Conservation (phyloP, 257 asterid genomes). For the Ophiorrhiza pumila region DNA sequence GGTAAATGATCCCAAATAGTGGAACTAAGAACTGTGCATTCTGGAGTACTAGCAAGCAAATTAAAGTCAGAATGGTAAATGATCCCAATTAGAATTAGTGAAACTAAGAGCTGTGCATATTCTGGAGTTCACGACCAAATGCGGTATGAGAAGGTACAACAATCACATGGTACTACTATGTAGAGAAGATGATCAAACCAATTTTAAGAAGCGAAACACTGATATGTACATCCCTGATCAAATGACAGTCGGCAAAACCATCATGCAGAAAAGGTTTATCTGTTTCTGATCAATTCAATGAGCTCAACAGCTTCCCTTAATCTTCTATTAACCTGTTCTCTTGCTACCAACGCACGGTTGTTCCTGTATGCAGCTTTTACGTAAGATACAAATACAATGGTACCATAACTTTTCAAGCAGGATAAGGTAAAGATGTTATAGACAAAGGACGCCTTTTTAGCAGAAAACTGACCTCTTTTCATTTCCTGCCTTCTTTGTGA, state of each 20-base stretch:
- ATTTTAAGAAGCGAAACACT: neutral
- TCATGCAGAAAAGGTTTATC: neutral
- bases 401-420: neutral
- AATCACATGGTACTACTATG: neutral
- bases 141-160: too few relatives aligned
- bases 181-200: neutral
- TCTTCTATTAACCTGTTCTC: conserved; percentile 61
- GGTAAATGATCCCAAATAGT: neutral
- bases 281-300: conserved; percentile 36
- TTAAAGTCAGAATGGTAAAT: neutral
- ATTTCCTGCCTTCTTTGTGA: conserved; percentile 55
- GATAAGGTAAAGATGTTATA: neutral
- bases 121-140: too few relatives aligned
- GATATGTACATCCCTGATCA: neutral
- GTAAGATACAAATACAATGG: neutral
- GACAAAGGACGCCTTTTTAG: neutral
- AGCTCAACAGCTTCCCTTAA: conserved; percentile 55
- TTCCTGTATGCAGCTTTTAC: conserved; percentile 35
- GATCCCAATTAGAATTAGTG: neutral
- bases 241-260: neutral
- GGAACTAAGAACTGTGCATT: neutral
- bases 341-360: conserved; percentile 30
- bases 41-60: neutral
- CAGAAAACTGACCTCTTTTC: conserved; percentile 56
- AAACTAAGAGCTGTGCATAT: too few relatives aligned